A percentile compares a stretch with the other conserved stretches of the same genome.
Evolutionary conservation across 306 rosid species (phyloP).

Genomic region (Myrica gale): DNA sequence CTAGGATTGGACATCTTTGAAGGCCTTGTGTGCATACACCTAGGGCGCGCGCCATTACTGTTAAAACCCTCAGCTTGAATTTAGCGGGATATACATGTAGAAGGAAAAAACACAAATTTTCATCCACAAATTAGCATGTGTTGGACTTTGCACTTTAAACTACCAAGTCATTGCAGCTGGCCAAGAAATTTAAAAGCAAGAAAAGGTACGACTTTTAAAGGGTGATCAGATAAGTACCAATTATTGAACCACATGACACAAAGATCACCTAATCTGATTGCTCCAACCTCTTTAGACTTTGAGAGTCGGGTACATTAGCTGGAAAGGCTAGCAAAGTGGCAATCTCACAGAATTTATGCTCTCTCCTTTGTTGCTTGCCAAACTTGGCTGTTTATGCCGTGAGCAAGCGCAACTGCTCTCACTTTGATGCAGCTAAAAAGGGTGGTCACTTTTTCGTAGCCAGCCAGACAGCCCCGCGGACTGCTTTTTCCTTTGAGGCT

Average conservation of each 20-base stretch:
- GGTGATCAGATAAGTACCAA: not conserved
- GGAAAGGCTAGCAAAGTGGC: not conserved
- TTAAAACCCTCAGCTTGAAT: no score
- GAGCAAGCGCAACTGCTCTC: constrained; percentile 1
- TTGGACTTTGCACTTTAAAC: no score
- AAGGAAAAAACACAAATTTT: no score
- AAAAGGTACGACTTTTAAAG: not conserved
- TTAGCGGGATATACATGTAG: no score
- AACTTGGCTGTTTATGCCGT: not conserved
- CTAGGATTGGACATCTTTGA: not conserved
- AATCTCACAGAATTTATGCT: not conserved
- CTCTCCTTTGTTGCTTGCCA: not conserved
- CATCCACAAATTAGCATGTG: no score
- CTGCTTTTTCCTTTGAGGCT: constrained; percentile 13
- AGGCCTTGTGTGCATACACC: no score
- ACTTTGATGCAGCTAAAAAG: constrained; percentile 25
- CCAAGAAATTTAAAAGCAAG: not conserved
- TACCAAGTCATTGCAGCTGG: not conserved
- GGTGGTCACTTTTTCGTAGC: constrained; percentile 22
- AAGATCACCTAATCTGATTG: not conserved
- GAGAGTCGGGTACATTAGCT: not conserved
- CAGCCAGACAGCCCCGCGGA: constrained; percentile 25
- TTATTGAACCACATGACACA: not conserved
- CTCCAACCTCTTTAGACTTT: not conserved
- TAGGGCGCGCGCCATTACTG: not conserved